Conservation (phyloP, 1,284 basidiomycete genomes). For the Microbotryomycetes sp. region DNA sequence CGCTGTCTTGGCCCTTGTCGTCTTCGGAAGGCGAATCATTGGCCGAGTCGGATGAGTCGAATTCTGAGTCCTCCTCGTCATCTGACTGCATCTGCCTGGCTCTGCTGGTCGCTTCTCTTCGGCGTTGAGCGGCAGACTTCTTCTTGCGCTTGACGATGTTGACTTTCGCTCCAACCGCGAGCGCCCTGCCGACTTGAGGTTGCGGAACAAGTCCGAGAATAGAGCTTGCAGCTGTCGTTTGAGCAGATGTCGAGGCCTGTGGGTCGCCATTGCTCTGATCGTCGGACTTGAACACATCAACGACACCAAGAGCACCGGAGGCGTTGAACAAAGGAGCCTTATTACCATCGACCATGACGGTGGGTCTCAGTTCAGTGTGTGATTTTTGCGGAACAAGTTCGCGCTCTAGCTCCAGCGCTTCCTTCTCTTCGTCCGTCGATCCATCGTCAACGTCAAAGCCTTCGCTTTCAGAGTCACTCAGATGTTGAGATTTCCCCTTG, state of each 20-base stretch:
- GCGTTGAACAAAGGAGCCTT: slow-evolving; percentile 25
- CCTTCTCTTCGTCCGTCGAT: slow-evolving; percentile 3
- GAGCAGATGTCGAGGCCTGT: slow-evolving; percentile 1
- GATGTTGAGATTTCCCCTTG: slow-evolving; percentile 10
- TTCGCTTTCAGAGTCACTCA: not conserved
- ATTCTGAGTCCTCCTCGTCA: slow-evolving; percentile 21
- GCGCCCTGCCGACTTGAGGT: slow-evolving; percentile 17
- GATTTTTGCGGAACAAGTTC: slow-evolving; percentile 20
- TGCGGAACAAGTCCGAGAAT: not conserved
- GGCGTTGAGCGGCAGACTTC: slow-evolving; percentile 13
- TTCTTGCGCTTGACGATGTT: slow-evolving; percentile 23
- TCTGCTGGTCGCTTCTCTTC: slow-evolving; percentile 28
- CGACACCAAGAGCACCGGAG: slow-evolving; percentile 26
- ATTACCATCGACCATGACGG: not conserved
- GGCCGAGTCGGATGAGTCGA: slow-evolving; percentile 20
- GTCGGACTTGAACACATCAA: slow-evolving; percentile 2
- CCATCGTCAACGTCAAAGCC: not conserved
- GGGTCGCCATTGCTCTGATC: not conserved
- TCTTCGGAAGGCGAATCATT: slow-evolving; percentile 1
- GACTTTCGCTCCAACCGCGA: slow-evolving; percentile 19
- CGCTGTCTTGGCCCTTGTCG: slow-evolving; percentile 15
- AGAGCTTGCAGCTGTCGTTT: slow-evolving; percentile 9
- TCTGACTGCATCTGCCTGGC: slow-evolving; percentile 33
- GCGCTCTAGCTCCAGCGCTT: slow-evolving; percentile 11
- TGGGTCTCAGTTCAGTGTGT: slow-evolving; percentile 1